Conservation (phyloP, 2,329 filamentous ascomycete species). For the Furcasterigmium furcatum region DNA sequence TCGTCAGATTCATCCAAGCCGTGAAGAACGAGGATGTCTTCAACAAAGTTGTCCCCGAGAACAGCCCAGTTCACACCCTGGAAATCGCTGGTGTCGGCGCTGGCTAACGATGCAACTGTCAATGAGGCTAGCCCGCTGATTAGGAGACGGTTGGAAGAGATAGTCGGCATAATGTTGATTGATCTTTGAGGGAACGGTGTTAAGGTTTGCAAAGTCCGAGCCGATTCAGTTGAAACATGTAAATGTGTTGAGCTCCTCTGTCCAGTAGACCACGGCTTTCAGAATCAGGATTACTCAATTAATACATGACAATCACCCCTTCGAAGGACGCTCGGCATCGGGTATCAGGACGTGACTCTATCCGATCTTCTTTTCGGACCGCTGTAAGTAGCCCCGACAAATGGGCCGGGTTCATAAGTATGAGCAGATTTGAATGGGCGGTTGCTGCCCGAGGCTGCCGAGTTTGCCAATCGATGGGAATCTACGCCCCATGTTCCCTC, state of each 20-base stretch:
- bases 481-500: background rate
- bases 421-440: conserved; percentile 1
- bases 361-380: conserved; percentile 1
- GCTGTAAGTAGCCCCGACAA: conserved; percentile 3
- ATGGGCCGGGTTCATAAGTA: conserved; percentile 2
- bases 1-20: conserved; percentile 6
- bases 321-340: conserved; percentile 2
- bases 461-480: background rate
- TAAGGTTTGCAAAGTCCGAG: background rate
- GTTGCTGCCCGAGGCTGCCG: background rate
- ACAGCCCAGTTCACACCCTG: conserved; percentile 7
- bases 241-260: conserved; percentile 1
- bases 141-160: conserved; percentile 6
- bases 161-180: conserved; percentile 1
- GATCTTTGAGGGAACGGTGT: conserved; percentile 2
- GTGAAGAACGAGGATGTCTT: conserved; percentile 4
- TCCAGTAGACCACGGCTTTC: conserved; percentile 1
- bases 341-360: conserved; percentile 3
- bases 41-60: conserved; percentile 6
- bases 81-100: conserved; percentile 5
- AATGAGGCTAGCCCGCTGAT: conserved; percentile 1
- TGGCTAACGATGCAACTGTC: conserved; percentile 3
- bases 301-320: conserved; percentile 1
- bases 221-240: conserved; percentile 1
- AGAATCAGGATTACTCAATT: conserved; percentile 2